Base-by-base conservation (phyloP, 192 early-diverging fungal genomes). In the Backusella tarrabulga region DNA sequence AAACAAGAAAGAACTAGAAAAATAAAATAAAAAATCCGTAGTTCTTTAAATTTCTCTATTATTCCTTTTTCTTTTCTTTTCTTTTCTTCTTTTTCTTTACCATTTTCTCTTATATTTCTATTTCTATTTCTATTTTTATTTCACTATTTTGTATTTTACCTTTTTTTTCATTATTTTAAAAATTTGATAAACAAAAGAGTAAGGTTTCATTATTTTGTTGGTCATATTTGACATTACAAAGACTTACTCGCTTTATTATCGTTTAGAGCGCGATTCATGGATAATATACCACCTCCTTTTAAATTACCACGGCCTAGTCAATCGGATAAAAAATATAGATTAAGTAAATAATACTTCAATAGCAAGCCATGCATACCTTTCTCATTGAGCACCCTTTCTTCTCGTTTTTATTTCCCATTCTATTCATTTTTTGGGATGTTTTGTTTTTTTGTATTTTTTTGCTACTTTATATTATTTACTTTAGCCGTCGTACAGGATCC, bases 401-500 rank as follows among this genome's bases (percentile, higher is more conserved):
- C 52, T 21, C 52, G 42, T 44, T 50, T 50, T 6, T 6, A n/a
- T 50, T 50, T 50, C 19, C 1, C 46, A 19, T 44, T 50, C 17
- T 50, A 50, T 50, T 29, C 21, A 23, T 14, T 14, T 12, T 29
- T 29, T 54, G 4, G 17, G 17, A 7, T 21, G 8, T 56, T 56
- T 26, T 21, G 3, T 56, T 66, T 68, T 19, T 60, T 75, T 56
- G 23, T 21, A 0, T 12, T 66, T 68, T 60, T 75, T 32, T 68
- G 46, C 67, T 56, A 2, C 19, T 29, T 60, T 60, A 76, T 89
- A 11, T 36, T 34, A 36, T 34, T 36, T 52, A 19, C 32, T 6
- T 21, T 34, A 77, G 77, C 80, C 11, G 89, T 93, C 35, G 75
- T 86, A 11, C 92, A 93, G 75, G 86, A 93, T 67, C 92, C 92